Conservation (phyloP, 2,329 filamentous ascomycete genomes). For the Arthroderma uncinatum region DNA sequence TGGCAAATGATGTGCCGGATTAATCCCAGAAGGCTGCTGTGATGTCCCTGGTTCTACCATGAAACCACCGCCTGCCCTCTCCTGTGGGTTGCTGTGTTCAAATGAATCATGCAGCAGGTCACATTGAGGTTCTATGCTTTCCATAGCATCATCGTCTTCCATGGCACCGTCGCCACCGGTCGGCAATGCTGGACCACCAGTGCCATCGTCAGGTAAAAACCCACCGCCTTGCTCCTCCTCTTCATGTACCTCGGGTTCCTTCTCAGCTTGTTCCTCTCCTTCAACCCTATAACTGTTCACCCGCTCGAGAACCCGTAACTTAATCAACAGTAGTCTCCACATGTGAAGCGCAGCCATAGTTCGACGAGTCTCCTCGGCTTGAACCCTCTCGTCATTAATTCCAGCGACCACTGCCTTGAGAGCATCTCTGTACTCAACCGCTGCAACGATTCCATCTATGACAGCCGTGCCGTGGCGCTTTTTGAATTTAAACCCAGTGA, state of each 20-base stretch:
- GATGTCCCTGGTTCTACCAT: conserved; percentile 11
- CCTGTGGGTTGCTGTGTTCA: neutral
- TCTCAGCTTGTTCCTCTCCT: conserved; percentile 26
- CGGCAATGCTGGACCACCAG: conserved; percentile 13
- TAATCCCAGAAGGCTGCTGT: neutral
- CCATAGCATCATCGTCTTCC: neutral
- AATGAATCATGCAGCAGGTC: neutral
- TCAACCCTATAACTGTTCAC: conserved; percentile 49
- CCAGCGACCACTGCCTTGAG: conserved; percentile 58
- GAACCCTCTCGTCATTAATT: conserved; percentile 53
- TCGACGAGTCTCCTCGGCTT: conserved; percentile 49
- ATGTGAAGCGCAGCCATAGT: conserved; percentile 41
- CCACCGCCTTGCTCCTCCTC: conserved; percentile 27
- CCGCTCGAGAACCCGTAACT: conserved; percentile 58
- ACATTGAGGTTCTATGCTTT: no score
- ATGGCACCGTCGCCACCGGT: conserved; percentile 14
- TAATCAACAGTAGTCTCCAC: conserved; percentile 51
- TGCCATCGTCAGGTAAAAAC: conserved; percentile 28
- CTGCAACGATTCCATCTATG: conserved; percentile 65
- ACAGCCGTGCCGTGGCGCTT: conserved; percentile 79
- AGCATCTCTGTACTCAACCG: conserved; percentile 59
- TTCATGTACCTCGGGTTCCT: conserved; percentile 22
- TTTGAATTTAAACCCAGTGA: conserved; percentile 81
- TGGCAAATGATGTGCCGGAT: no score
- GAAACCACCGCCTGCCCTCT: conserved; percentile 15